Conservation (phyloP, 2,329 filamentous ascomycete genomes). For the Sarocladium oryzae region DNA sequence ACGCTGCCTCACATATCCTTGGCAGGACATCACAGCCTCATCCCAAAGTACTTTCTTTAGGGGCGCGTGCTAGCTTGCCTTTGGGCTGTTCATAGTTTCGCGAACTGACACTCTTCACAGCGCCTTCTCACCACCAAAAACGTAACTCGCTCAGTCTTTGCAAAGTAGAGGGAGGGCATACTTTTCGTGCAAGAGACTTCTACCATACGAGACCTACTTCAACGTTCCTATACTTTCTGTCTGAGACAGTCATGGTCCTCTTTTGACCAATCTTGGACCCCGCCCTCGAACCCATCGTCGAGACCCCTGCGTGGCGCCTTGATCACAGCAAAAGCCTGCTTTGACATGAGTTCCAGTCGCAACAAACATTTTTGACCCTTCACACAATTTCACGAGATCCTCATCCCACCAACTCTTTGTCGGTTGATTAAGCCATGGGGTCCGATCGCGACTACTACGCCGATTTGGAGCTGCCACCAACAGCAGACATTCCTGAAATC, state of each 20-base stretch:
- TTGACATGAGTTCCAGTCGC: background rate
- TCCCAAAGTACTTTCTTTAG: background rate
- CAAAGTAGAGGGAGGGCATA: too few relatives aligned
- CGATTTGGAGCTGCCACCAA: constrained; percentile 65
- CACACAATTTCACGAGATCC: background rate
- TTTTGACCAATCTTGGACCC: background rate
- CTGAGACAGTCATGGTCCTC: constrained; percentile 4
- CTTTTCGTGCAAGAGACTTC: too few relatives aligned
- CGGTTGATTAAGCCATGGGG: constrained; percentile 22
- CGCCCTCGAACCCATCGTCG: background rate
- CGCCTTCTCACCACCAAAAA: background rate
- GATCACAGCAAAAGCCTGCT: background rate
- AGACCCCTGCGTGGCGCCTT: background rate
- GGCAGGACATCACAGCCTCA: background rate
- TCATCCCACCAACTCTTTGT: constrained; percentile 13
- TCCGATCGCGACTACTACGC: constrained; percentile 72
- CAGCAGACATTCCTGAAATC: constrained; percentile 66
- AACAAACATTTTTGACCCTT: background rate
- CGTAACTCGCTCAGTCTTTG: too few relatives aligned
- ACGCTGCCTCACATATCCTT: background rate
- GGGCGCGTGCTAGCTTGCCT: background rate
- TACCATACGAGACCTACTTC: too few relatives aligned
- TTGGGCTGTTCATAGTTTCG: background rate
- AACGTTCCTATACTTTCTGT: background rate
- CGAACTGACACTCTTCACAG: background rate